These are phyloP conservation scores for Oryza officinalis DNA, from an alignment of 176 grass and related monocot species.

Conservation along the genomic window DNA sequence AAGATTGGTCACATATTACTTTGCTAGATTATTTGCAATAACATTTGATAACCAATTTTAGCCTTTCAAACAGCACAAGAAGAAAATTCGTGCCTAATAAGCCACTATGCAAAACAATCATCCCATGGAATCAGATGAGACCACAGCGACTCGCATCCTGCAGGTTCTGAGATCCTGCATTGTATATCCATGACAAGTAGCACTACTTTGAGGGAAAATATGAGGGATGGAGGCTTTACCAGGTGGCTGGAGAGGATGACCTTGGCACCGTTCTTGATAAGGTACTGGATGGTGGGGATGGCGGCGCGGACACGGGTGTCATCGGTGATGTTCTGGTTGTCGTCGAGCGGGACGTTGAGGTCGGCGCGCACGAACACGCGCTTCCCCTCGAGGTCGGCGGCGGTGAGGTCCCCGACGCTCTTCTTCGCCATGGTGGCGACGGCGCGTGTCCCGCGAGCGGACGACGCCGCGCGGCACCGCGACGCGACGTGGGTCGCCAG, in stretches of 20 bases:
- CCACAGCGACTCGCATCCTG: not conserved
- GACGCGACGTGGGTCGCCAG: slow-evolving; percentile 56
- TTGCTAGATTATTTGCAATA: not conserved
- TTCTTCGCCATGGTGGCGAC: slow-evolving; percentile 62
- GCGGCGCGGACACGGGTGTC: slow-evolving; percentile 74
- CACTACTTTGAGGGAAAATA: not conserved
- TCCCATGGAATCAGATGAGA: not conserved
- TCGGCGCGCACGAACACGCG: slow-evolving; percentile 67
- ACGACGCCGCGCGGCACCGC: slow-evolving; percentile 38
- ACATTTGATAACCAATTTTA: not conserved
- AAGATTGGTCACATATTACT: not conserved
- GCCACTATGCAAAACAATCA: not conserved
- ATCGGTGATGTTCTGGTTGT: slow-evolving; percentile 67
- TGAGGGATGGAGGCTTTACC: slow-evolving; percentile 37
- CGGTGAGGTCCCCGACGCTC: slow-evolving; percentile 68
- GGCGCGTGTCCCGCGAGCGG: slow-evolving; percentile 45
- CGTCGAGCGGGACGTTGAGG: slow-evolving; percentile 78
- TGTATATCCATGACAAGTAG: not conserved
- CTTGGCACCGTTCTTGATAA: slow-evolving; percentile 59
- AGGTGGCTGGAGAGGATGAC: slow-evolving; percentile 79
- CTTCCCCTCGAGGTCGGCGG: slow-evolving; percentile 66
- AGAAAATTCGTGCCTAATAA: not conserved
- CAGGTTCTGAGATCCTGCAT: slow-evolving; percentile 17
- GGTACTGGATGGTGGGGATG: slow-evolving; percentile 69
- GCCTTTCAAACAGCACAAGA: not conserved